Evolutionary conservation across 805 yeast species (phyloP).

Genomic region (Hanseniaspora taiwanica): DNA sequence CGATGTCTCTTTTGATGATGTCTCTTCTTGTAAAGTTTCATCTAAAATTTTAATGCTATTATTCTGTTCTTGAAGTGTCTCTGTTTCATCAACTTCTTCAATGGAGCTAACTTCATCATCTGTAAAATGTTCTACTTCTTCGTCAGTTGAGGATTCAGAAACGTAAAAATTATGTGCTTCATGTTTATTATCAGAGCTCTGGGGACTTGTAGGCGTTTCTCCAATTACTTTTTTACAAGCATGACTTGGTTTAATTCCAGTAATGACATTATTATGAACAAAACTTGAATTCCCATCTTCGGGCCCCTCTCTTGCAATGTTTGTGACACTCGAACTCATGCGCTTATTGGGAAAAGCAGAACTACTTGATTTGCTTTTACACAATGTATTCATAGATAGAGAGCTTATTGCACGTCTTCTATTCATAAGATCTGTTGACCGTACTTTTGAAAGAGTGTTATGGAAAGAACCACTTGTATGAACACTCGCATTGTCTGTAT

Average conservation of each 20-base stretch:
- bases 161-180: constrained; percentile 16
- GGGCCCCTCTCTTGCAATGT: background rate
- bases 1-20: no score
- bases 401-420: constrained; percentile 19
- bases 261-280: constrained; percentile 7
- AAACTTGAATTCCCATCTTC: background rate
- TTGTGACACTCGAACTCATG: background rate
- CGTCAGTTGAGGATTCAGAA: constrained; percentile 21
- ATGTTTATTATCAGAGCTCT: constrained; percentile 8
- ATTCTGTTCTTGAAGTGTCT: background rate
- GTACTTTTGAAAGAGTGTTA: constrained; percentile 13
- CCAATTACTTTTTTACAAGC: constrained; percentile 14
- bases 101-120: constrained; percentile 18
- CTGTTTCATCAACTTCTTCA: background rate
- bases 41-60: background rate
- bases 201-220: constrained; percentile 19
- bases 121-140: constrained; percentile 31
- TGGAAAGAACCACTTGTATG: constrained; percentile 5
- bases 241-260: constrained; percentile 18
- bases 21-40: no score
- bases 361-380: constrained; percentile 13
- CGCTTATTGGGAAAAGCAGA: background rate
- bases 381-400: constrained; percentile 22
- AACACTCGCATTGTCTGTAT: constrained; percentile 2
- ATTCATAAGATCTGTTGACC: constrained; percentile 19